Conservation (phyloP, 78 protist genomes). For the Dictyostelium citrinum region DNA sequence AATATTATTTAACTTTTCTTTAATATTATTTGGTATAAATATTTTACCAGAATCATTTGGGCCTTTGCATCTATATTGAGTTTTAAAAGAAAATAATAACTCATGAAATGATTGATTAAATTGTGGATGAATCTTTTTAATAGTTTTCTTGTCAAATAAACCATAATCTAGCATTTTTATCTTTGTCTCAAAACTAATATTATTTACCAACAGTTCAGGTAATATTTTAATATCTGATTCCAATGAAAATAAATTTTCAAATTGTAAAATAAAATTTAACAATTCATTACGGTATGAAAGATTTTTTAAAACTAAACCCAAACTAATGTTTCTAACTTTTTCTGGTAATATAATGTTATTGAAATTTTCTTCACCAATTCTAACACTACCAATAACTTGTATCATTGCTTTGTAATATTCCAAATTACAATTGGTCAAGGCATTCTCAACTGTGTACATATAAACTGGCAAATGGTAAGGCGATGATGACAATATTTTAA, state of each 20-base stretch:
- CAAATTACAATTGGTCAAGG: not conserved
- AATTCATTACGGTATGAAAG: not conserved
- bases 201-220: not conserved
- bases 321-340: not conserved
- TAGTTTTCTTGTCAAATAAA: not conserved
- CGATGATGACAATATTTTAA: not conserved
- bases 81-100: not conserved
- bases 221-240: not conserved
- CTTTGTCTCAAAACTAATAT: not conserved
- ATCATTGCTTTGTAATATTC: not conserved
- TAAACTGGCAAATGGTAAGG: not conserved
- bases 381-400: not conserved
- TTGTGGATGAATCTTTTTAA: not conserved
- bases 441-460: not conserved
- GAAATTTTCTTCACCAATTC: not conserved
- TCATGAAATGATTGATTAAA: not conserved
- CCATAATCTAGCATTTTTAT: not conserved
- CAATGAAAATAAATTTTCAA: not conserved
- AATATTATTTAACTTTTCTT: not conserved
- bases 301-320: not conserved
- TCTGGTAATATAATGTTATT: not conserved
- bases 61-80: not conserved
- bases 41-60: not conserved
- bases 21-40: not conserved
- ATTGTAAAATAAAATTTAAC: not conserved